Evolutionary conservation across 345 rosid genomes (phyloP).

Genomic region (Murraya paniculata): DNA sequence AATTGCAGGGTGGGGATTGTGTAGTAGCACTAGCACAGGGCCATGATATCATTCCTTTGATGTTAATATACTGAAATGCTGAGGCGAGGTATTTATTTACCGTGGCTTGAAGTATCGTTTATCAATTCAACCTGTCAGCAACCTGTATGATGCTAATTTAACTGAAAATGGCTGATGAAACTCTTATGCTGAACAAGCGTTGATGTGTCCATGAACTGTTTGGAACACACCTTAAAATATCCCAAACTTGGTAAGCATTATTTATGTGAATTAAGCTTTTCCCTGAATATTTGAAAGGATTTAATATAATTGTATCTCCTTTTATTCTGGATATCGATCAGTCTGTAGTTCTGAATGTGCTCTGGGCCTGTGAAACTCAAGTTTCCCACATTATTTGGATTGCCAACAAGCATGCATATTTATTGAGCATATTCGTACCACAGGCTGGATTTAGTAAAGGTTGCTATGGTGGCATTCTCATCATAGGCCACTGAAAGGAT

Average conservation of each 20-base stretch:
- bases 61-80: background rate
- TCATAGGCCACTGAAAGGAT: background rate
- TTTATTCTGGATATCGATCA: background rate
- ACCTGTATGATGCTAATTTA: background rate
- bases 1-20: background rate
- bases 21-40: background rate
- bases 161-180: background rate
- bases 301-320: background rate
- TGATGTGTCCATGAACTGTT: background rate
- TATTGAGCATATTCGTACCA: background rate
- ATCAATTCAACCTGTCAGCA: background rate
- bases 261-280: background rate
- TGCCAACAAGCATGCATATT: background rate
- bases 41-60: background rate
- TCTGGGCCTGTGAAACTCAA: background rate
- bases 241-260: background rate
- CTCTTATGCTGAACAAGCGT: background rate
- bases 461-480: background rate
- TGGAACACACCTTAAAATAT: background rate
- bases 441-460: background rate
- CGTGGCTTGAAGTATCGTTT: background rate
- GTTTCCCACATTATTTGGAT: background rate
- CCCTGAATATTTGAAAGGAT: background rate
- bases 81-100: background rate
- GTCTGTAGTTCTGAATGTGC: background rate